Percentiles rank a stretch among this genome's conserved stretches.
These are phyloP conservation scores for Paramarasmius palmivorus DNA, from an alignment of 1,284 basidiomycete species.

Conservation along the genomic window DNA sequence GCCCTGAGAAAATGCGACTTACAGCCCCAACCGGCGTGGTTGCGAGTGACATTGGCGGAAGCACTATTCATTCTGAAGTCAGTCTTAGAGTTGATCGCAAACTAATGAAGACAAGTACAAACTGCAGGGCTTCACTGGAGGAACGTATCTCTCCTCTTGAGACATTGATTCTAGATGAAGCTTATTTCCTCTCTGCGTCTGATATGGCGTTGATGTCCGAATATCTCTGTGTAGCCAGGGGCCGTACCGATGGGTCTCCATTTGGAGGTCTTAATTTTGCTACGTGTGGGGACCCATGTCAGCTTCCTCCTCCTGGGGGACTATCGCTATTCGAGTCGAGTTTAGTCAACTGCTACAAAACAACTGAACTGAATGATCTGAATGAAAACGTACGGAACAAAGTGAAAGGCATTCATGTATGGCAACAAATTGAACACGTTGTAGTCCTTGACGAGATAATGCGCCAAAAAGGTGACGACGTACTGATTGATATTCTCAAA, in stretches of 20 bases:
- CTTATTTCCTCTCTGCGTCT: conserved; percentile 11
- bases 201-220: conserved; percentile 12
- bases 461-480: conserved; percentile 14
- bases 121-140: conserved; percentile 4
- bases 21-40: conserved; percentile 17
- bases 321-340: conserved; percentile 9
- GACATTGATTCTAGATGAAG: conserved; percentile 15
- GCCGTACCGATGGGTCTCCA: conserved; percentile 8
- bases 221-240: conserved; percentile 10
- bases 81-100: conserved; percentile 4
- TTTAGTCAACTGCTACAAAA: conserved; percentile 2
- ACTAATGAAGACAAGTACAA: conserved; percentile 12
- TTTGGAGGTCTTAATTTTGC: conserved; percentile 14
- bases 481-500: conserved; percentile 15
- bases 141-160: conserved; percentile 3
- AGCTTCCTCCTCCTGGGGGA: conserved; percentile 10
- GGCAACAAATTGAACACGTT: conserved; percentile 14
- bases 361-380: conserved; percentile 13
- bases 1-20: conserved; percentile 5
- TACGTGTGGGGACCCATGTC: conserved; percentile 15
- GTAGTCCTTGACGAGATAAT: conserved; percentile 17
- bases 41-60: conserved; percentile 13
- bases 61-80: conserved; percentile 8
- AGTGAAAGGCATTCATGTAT: conserved; percentile 16
- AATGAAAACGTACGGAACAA: conserved; percentile 9